Conservation (phyloP, 768 basidiomycete species). For the Psilocybe tampanensis region DNA sequence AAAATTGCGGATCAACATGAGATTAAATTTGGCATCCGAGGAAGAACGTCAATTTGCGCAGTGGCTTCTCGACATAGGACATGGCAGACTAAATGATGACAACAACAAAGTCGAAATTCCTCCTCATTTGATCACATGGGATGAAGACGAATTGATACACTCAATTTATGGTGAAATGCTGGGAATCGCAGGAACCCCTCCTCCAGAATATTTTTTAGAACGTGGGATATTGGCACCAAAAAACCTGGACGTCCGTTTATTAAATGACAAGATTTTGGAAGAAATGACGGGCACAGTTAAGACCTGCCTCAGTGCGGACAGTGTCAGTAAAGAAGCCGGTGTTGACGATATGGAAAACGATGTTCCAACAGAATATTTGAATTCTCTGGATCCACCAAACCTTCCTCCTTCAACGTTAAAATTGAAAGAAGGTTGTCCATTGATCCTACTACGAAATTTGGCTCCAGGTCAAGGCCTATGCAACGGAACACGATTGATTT, state of each 20-base stretch:
- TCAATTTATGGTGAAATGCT: not conserved
- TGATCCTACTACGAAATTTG: conserved; percentile 49
- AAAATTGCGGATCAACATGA: conserved; percentile 43
- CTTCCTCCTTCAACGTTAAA: conserved; percentile 40
- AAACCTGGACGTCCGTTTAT: conserved; percentile 39
- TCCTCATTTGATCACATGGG: conserved; percentile 19
- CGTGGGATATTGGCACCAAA: conserved; percentile 36
- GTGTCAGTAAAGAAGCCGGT: conserved; percentile 17
- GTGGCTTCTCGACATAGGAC: conserved; percentile 35
- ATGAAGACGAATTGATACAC: not conserved
- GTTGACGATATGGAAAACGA: conserved; percentile 14
- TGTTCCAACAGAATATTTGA: conserved; percentile 40
- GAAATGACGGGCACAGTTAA: conserved; percentile 24
- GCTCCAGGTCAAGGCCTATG: conserved; percentile 35
- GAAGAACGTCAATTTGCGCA: conserved; percentile 29
- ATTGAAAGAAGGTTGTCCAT: conserved; percentile 33
- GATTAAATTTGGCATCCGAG: conserved; percentile 30
- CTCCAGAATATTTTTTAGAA: conserved; percentile 27
- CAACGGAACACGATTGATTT: conserved; percentile 37
- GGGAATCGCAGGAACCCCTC: not conserved
- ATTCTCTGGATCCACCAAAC: conserved; percentile 35
- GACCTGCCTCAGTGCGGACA: conserved; percentile 31
- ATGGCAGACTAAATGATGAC: conserved; percentile 11
- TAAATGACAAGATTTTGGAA: conserved; percentile 31
- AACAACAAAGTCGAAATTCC: conserved; percentile 4